phyloP scores from a whole-genome alignment of 345 rosid genomes.

The Eucalyptus curtisii region DNA sequence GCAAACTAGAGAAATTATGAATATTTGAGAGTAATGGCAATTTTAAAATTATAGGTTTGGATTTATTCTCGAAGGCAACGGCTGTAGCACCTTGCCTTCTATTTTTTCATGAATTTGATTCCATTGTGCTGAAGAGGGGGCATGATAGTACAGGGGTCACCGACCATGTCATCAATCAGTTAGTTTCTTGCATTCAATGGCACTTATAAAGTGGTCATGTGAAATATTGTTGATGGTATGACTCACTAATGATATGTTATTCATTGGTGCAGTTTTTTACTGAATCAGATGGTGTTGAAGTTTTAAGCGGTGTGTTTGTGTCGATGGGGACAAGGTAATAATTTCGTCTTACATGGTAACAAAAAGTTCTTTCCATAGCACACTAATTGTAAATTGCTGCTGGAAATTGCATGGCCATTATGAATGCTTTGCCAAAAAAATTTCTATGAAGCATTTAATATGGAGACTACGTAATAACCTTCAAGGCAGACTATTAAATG shows the following conservation, averaged over 20 bases:
- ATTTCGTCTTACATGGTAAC: no score
- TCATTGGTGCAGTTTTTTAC: constrained; percentile 54
- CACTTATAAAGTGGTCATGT: background rate
- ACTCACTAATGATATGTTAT: background rate
- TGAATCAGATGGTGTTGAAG: constrained; percentile 78
- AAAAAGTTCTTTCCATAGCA: no score
- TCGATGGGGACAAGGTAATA: background rate
- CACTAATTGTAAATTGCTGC: fast-evolving
- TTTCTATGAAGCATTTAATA: background rate
- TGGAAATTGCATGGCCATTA: no score
- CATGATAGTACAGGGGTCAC: constrained; percentile 87
- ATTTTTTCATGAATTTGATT: constrained; percentile 92
- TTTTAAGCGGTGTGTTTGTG: constrained; percentile 78
- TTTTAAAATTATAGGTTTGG: background rate
- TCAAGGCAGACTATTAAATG: no score
- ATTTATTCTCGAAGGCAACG: constrained; percentile 15
- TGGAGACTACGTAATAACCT: background rate
- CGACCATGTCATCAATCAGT: constrained; percentile 89
- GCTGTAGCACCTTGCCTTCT: constrained; percentile 39
- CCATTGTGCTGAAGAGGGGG: constrained; percentile 89
- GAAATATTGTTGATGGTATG: no score
- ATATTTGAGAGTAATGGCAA: background rate
- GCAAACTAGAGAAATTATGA: background rate
- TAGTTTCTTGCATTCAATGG: constrained; percentile 8
- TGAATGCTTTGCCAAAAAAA: no score